Base-by-base conservation (phyloP, 2,329 filamentous ascomycete genomes). In the Pestalotiopsis sp. region DNA sequence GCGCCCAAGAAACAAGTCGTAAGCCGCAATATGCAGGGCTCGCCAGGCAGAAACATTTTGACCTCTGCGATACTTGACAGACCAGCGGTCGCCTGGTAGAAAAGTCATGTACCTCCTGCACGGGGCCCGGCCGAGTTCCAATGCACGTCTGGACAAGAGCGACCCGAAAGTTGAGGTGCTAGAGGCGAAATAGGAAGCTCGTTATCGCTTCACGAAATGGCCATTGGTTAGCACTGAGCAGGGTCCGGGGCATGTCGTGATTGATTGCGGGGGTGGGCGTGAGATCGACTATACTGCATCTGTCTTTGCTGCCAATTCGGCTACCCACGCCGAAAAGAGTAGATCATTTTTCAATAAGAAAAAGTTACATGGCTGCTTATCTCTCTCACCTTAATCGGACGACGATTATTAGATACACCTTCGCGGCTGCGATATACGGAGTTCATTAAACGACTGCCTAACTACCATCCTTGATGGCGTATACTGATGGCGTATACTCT, bases 181-280 rank as follows among this genome's bases (percentile, higher is more conserved):
- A 66, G 63, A 31, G 20, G 41, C 63, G 14, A 66, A 66, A 56
- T 36, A 66, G 63, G 63, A 56, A 66, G 63, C 45, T 57, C 63
- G 31, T n/a, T 39, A 66, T 36, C 25, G 25, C 3, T 23, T 14
- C 14, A 38, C n/a, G 25, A 23, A 4, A 20, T n/a, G 13, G 23
- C 27, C n/a, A 66, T 66, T 66, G 63, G 63, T 38, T 38, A 13
- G n/a, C 11, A 9, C 4, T 45, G 4, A 45, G 41, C 41, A 45
- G 45, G 63, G 17, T 45, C 45, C 38, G 27, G 39, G 38, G 39
- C 14, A 45, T 49, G 62, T 64, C 63, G 63, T 27, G 39, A 66
- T 66, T 57, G 52, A 66, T 66, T 57, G 52, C 39, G 63, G 63
- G 31, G 63, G 27, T 23, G 36, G n/a, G 25, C 14, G 39, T 31